These are phyloP conservation scores for Hericium erinaceus DNA, from an alignment of 768 basidiomycete species.

Conservation along the genomic window DNA sequence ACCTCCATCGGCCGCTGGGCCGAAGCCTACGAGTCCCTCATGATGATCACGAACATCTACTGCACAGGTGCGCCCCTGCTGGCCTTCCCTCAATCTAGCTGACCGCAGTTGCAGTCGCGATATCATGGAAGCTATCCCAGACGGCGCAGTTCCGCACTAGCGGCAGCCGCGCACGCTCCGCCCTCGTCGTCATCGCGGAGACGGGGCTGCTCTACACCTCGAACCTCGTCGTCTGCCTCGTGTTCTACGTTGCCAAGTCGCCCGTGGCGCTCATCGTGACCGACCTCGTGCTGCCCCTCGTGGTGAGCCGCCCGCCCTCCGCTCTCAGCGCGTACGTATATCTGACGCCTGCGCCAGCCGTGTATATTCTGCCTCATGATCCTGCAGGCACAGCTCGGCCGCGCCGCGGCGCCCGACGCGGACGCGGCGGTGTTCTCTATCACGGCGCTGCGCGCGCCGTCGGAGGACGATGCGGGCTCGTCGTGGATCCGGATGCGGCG, in stretches of 20 bases:
- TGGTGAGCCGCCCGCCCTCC: neutral
- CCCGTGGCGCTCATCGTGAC: neutral
- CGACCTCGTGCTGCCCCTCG: neutral
- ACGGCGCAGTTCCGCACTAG: neutral
- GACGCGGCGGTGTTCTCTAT: too few species aligned
- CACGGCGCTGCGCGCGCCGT: too few species aligned
- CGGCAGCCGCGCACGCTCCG: neutral
- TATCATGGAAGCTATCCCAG: neutral
- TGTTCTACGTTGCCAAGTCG: neutral
- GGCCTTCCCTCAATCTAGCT: neutral
- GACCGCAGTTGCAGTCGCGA: neutral
- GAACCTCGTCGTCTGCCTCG: neutral
- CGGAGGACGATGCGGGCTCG: conserved; percentile 29
- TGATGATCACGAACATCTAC: neutral
- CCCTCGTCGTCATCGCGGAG: neutral
- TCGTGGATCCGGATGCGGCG: conserved; percentile 69
- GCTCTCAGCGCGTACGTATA: neutral
- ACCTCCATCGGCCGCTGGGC: neutral
- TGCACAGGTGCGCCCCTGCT: neutral
- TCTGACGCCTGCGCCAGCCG: neutral
- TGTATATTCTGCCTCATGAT: neutral
- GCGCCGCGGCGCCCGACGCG: too few species aligned
- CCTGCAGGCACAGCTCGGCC: neutral
- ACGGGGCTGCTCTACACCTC: neutral
- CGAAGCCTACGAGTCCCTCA: neutral